These are phyloP conservation scores for Drosera capensis DNA, from an alignment of 148 eudicot genomes.

Conservation along the genomic window DNA sequence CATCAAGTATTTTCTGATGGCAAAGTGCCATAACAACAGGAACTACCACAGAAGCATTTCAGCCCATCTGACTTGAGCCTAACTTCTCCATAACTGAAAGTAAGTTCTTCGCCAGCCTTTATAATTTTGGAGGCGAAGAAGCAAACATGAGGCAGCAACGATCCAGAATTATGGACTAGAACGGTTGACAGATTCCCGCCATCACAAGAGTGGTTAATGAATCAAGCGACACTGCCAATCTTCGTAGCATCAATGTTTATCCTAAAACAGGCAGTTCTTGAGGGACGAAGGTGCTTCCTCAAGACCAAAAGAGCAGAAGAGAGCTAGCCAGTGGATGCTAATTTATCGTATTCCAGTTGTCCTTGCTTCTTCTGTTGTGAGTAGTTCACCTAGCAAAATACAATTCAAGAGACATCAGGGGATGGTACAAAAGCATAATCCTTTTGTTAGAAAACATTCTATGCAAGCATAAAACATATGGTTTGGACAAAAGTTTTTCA, in stretches of 20 bases:
- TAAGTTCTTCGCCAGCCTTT: slow-evolving; percentile 51
- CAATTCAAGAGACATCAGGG: background rate
- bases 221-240: slow-evolving; percentile 59
- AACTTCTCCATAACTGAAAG: slow-evolving; percentile 75
- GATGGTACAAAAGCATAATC: too few species aligned
- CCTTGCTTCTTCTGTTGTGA: slow-evolving; percentile 77
- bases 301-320: slow-evolving; percentile 68
- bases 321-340: slow-evolving; percentile 22
- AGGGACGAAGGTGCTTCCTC: slow-evolving; percentile 77
- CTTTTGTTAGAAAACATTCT: background rate
- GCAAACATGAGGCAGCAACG: slow-evolving; percentile 60
- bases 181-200: slow-evolving; percentile 63
- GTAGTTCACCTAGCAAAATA: slow-evolving; percentile 43
- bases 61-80: slow-evolving; percentile 32
- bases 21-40: slow-evolving; percentile 52
- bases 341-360: slow-evolving; percentile 53
- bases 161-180: slow-evolving; percentile 58
- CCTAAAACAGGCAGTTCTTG: slow-evolving; percentile 73
- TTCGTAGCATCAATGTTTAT: slow-evolving; percentile 76
- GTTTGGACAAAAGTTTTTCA: too few species aligned
- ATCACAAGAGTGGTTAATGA: slow-evolving; percentile 86
- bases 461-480: too few species aligned
- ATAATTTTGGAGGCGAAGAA: slow-evolving; percentile 60
- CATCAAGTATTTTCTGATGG: slow-evolving; percentile 76
- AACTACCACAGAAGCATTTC: slow-evolving; percentile 59